Percentiles rank a stretch among this genome's conserved stretches.
Conservation (phyloP, 129 eudicot genomes). For the Scalesia atractyloides region DNA sequence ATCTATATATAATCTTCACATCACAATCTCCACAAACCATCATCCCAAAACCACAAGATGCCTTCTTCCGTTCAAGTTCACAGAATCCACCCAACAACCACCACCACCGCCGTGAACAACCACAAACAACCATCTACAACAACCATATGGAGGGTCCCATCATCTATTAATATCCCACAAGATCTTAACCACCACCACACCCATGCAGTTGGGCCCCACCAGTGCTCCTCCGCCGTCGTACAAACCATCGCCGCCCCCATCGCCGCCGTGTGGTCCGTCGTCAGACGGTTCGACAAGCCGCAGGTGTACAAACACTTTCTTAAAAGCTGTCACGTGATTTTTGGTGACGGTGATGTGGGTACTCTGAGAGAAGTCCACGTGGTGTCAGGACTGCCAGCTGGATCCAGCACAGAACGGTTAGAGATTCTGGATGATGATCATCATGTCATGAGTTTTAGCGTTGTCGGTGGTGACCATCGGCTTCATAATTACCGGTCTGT, state of each 20-base stretch:
- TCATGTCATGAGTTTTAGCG: slow-evolving; percentile 75
- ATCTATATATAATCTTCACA: neutral
- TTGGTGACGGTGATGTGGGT: slow-evolving; percentile 81
- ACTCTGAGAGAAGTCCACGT: slow-evolving; percentile 73
- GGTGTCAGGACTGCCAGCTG: slow-evolving; percentile 85
- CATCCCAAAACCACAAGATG: slow-evolving; percentile 23
- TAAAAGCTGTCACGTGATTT: slow-evolving; percentile 66
- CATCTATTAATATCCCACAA: slow-evolving; percentile 47
- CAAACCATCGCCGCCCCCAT: slow-evolving; percentile 66
- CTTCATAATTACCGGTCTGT: slow-evolving; percentile 77
- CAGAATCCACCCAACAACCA: slow-evolving; percentile 47
- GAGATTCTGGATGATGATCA: slow-evolving; percentile 76
- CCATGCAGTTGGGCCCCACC: slow-evolving; percentile 62
- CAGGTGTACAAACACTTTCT: slow-evolving; percentile 83
- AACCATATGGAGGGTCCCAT: slow-evolving; percentile 39
- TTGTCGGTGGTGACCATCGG: slow-evolving; percentile 82
- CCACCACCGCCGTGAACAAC: slow-evolving; percentile 27
- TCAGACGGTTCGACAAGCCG: slow-evolving; percentile 81
- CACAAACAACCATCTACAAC: slow-evolving; percentile 33
- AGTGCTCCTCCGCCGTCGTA: slow-evolving; percentile 77
- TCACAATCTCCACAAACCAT: neutral
- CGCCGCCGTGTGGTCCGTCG: slow-evolving; percentile 66
- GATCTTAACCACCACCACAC: slow-evolving; percentile 59
- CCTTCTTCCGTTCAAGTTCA: slow-evolving; percentile 67
- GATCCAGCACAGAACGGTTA: slow-evolving; percentile 72